Percentiles rank a stretch among this genome's conserved stretches.
Evolutionary conservation across 1,284 basidiomycete genomes (phyloP).

Genomic region (Gomphus bonarii): DNA sequence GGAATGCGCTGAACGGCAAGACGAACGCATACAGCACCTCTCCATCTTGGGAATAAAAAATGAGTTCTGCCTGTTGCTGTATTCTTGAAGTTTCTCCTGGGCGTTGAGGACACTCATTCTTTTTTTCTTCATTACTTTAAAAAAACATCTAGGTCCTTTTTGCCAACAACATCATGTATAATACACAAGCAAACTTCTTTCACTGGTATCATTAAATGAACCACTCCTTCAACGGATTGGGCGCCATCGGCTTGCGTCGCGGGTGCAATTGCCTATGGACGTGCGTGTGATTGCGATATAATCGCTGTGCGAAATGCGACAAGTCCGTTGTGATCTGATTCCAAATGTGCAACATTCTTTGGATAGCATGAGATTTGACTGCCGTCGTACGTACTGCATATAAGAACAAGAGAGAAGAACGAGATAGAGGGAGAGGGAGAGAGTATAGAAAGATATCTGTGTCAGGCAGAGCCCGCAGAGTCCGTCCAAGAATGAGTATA

Average conservation of each 20-base stretch:
- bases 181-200: conserved; percentile 6
- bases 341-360: background rate
- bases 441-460: background rate
- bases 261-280: too few relatives aligned
- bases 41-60: conserved; percentile 50
- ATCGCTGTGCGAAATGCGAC: background rate
- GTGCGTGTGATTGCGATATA: too few relatives aligned
- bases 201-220: conserved; percentile 2
- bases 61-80: too few relatives aligned
- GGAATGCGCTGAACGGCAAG: conserved; percentile 31
- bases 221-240: background rate
- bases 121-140: conserved; percentile 3
- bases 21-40: conserved; percentile 38
- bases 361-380: background rate
- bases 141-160: conserved; percentile 9
- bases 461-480: conserved; percentile 3
- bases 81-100: too few relatives aligned
- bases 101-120: background rate
- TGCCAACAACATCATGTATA: conserved; percentile 8
- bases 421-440: too few relatives aligned
- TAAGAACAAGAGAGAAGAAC: background rate
- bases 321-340: background rate
- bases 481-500: conserved; percentile 1
- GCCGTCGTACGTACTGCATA: conserved; percentile 1
- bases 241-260: too few relatives aligned